Base-by-base conservation (phyloP, 495 filamentous ascomycete genomes). In the Saxophila tyrrhenica region DNA sequence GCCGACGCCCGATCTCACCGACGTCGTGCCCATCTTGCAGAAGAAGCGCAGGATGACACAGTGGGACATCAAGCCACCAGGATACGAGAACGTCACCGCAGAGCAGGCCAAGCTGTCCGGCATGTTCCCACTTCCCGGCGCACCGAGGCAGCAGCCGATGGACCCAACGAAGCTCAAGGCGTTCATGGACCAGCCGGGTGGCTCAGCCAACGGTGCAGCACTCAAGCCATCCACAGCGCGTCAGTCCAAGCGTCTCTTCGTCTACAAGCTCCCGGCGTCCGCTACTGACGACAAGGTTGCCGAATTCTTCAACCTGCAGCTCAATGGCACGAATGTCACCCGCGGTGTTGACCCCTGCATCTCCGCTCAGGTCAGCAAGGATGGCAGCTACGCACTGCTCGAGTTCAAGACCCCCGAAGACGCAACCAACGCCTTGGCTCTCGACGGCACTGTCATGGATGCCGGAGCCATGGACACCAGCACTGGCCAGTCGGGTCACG, bases 21-120 rank as follows among this genome's bases (percentile, higher is more conserved):
- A 94, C 62, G 73, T 88, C 54, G 72, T 81, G 23, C 79, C 87
- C 9, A 73, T 99, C 50, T 73, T 86, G 50, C 81, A 88, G 60
- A 82, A 90, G 52, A 89, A 87, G 75, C 82, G 92, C 61, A 82
- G 92, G 51, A 71, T 97, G 73, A 96, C 89, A 25, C 94, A 97
- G 68, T 99, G 92, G 92, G 92, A 99, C 67, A 95, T 99, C 68
- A 99, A 97, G 73, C 92, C 92, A 13, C 87, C 88, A 20, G 91
- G 92, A 25, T 99, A 99, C 64, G 92, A 97, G 69, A 95, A 94
- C 71, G 92, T 99, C 56, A 96, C 94, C 13, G 94, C 92, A 22
- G 92, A 99, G 68, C 94, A 97, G 67, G 94, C 92, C 23, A 99
- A 99, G 75, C 78, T 99, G 32, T 99, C 92, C n/a, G 82, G 82